Conservation (phyloP, 2,329 filamentous ascomycete species). For the Teratosphaeria epicoccoides region DNA sequence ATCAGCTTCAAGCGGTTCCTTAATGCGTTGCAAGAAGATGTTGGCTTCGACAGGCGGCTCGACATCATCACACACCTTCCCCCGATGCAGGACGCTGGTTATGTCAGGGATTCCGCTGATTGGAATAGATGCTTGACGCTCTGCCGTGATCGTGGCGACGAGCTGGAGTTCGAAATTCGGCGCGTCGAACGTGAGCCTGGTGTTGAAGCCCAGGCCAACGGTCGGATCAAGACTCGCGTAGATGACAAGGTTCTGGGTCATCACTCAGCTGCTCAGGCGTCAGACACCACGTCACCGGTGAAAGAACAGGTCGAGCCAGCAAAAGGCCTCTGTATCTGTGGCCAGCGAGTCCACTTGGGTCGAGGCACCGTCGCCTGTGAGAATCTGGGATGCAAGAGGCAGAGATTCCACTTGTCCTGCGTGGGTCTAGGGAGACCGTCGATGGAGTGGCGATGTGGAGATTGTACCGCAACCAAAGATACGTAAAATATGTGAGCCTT, state of each 20-base stretch:
- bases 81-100: background rate
- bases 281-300: background rate
- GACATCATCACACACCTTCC: background rate
- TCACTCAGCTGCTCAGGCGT: background rate
- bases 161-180: background rate
- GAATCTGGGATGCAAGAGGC: conserved; percentile 10
- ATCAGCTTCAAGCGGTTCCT: background rate
- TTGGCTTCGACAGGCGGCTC: background rate
- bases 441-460: conserved; percentile 12
- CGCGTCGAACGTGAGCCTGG: background rate
- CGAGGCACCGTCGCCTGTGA: conserved; percentile 11
- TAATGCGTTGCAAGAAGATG: background rate
- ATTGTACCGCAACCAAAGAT: conserved; percentile 4
- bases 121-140: background rate
- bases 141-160: background rate
- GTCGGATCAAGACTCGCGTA: background rate
- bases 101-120: background rate
- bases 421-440: conserved; percentile 11
- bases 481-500: background rate
- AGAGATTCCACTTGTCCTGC: conserved; percentile 17
- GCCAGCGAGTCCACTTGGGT: background rate
- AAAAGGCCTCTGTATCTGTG: conserved; percentile 2
- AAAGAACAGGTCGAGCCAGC: background rate
- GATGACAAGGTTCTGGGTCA: background rate
- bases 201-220: no score